Evolutionary conservation across 2,329 filamentous ascomycete genomes (phyloP), one percentile per base, ranked within the genome.

Genomic region (Aspergillus oerlinghausenensis): DNA sequence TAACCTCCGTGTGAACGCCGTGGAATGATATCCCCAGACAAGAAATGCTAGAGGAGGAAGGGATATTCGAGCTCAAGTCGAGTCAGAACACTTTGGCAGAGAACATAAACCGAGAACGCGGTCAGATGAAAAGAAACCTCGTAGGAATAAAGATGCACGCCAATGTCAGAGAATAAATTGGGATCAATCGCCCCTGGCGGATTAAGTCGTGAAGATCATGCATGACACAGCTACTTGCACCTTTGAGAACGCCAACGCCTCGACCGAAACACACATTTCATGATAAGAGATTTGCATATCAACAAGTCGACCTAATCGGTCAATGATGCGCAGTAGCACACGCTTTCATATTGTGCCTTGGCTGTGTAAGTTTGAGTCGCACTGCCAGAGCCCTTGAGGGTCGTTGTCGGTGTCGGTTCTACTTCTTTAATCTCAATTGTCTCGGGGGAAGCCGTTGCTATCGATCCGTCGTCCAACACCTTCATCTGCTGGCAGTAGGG

Each of bases 401-500:
- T 73, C 7, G 70, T 72, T 21, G 71, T 72, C n/a, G 70, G 65
- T 2, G 70, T 72, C 4, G 73, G 69, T 56, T 70, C 66, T 51
- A 64, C 61, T 56, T 75, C 73, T 49, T 73, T 66, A 52, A 76
- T 68, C 28, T 67, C 55, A 50, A 73, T 63, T 23, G 65, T 63
- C n/a, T 65, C 59, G 17, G 62, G 65, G 3, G 65, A 65, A 19
- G 70, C 62, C 28, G 68, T 59, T 9, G 58, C 56, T 14, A 82
- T 67, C 8, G 70, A 63, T 29, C 81, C 80, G 60, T 84, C 75
- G 50, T 80, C 71, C 54, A 84, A 72, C 11, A 88, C 77, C 59
- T 82, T 76, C 79, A 87, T 87, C 66, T 87, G 82, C 64, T 87
- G 79, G 65, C 86, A 89, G 68, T 87, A 88, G 1, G 85, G 82